A percentile compares a stretch with the other conserved stretches of the same genome.
Conservation (phyloP, 768 basidiomycete genomes). For the Lenzites betulinus region DNA sequence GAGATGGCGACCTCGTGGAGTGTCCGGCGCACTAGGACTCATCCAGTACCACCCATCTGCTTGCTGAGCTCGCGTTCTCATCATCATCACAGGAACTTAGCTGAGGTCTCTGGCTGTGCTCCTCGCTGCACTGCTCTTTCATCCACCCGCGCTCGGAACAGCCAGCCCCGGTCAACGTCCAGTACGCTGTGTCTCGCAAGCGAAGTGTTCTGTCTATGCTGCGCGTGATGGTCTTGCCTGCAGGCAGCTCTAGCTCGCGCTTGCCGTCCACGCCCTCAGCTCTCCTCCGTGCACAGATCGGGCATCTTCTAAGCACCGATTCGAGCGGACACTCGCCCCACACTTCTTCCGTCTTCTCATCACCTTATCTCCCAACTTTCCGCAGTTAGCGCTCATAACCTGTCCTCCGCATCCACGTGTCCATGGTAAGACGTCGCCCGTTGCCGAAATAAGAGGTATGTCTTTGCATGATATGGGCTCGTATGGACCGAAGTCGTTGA, state of each 20-base stretch:
- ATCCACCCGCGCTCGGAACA: neutral
- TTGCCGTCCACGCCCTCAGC: neutral
- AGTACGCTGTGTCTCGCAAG: neutral
- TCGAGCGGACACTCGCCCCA: conserved; percentile 3
- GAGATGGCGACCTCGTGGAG: conserved; percentile 11
- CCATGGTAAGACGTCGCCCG: no score
- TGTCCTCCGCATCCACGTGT: no score
- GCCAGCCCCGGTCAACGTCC: neutral
- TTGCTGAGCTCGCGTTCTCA: neutral
- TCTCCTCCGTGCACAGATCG: conserved; percentile 11
- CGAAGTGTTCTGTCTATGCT: neutral
- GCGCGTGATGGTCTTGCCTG: neutral
- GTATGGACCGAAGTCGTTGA: no score
- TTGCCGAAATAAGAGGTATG: no score
- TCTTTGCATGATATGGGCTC: no score
- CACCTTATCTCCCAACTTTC: conserved; percentile 15
- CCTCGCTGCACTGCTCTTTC: conserved; percentile 2
- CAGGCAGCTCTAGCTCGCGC: conserved; percentile 1
- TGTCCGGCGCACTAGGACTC: neutral
- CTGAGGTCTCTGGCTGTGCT: conserved; percentile 10
- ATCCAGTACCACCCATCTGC: neutral
- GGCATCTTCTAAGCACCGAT: conserved; percentile 18
- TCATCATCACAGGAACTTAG: conserved; percentile 16
- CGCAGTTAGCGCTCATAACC: neutral
- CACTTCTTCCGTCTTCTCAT: conserved; percentile 9